phyloP scores from a whole-genome alignment of 176 grass and related monocot genomes.

The Tillandsia leiboldiana region DNA sequence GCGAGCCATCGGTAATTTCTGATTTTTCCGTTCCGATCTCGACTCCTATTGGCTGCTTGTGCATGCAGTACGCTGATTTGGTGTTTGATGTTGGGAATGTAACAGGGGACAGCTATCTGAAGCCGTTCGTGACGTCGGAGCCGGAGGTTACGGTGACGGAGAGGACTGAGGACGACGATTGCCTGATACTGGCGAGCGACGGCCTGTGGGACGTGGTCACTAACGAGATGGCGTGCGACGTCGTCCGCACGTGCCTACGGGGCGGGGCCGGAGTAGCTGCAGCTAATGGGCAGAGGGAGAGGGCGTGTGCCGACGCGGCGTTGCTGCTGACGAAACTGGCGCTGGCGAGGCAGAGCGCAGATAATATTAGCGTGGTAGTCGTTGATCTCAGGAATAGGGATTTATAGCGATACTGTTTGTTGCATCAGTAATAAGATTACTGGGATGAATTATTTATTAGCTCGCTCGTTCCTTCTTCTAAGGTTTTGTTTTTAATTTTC shows the following conservation, averaged over 20 bases:
- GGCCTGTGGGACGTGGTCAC: slow-evolving; percentile 89
- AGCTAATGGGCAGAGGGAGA: background rate
- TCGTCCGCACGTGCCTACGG: slow-evolving; percentile 54
- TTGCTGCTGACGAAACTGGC: slow-evolving; percentile 83
- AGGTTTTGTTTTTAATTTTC: background rate
- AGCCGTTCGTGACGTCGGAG: slow-evolving; percentile 71
- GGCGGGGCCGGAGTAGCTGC: background rate
- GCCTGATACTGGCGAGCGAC: slow-evolving; percentile 77
- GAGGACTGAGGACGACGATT: slow-evolving; percentile 68
- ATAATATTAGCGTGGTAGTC: slow-evolving; percentile 78
- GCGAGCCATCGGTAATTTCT: slow-evolving; percentile 44
- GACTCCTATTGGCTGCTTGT: background rate
- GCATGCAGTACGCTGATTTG: background rate
- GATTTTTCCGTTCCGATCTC: no score
- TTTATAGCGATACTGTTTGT: slow-evolving; percentile 13
- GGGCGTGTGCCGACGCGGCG: slow-evolving; percentile 50
- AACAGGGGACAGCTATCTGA: slow-evolving; percentile 74
- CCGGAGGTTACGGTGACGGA: slow-evolving; percentile 75
- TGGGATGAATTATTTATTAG: background rate
- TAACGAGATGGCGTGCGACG: slow-evolving; percentile 74
- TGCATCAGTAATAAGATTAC: background rate
- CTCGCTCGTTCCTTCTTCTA: background rate
- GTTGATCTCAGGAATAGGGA: slow-evolving; percentile 47
- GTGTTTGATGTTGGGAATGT: background rate
- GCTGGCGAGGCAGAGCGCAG: slow-evolving; percentile 50